These are phyloP conservation scores for Ploettnerulaceae sp. DNA, from an alignment of 2,329 filamentous ascomycete genomes.

Conservation along the genomic window DNA sequence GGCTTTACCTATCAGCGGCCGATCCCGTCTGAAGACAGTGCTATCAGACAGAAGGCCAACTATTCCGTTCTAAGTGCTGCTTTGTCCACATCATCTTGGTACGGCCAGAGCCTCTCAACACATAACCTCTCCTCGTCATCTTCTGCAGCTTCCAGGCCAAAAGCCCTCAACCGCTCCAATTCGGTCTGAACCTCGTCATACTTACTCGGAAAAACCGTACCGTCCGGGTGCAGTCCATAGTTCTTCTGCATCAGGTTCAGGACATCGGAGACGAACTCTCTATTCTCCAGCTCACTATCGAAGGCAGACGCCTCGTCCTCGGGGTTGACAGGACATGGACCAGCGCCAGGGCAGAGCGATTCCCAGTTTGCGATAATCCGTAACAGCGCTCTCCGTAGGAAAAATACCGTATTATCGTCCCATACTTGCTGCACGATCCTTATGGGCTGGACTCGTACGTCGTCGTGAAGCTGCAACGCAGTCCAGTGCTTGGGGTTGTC, in stretches of 20 bases:
- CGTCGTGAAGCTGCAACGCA: neutral
- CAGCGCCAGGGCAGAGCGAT: neutral
- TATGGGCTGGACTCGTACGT: neutral
- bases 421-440: neutral
- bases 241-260: conserved; percentile 11
- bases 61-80: neutral
- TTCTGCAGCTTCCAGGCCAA: conserved; percentile 7
- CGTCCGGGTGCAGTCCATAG: conserved; percentile 9
- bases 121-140: conserved; percentile 9
- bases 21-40: neutral
- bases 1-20: no score
- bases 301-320: neutral
- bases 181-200: conserved; percentile 12
- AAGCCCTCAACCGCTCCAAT: conserved; percentile 1
- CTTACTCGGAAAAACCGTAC: conserved; percentile 8
- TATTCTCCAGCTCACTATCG: conserved; percentile 10
- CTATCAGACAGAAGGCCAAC: neutral
- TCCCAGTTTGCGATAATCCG: neutral
- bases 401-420: neutral
- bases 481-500: neutral
- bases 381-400: neutral
- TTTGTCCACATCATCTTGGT: conserved; percentile 6
- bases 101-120: conserved; percentile 8
- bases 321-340: neutral
- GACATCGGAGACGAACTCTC: conserved; percentile 6